These are phyloP conservation scores for Ceratocystiopsis brevicomis DNA, from an alignment of 2,329 filamentous ascomycete genomes.

Conservation along the genomic window DNA sequence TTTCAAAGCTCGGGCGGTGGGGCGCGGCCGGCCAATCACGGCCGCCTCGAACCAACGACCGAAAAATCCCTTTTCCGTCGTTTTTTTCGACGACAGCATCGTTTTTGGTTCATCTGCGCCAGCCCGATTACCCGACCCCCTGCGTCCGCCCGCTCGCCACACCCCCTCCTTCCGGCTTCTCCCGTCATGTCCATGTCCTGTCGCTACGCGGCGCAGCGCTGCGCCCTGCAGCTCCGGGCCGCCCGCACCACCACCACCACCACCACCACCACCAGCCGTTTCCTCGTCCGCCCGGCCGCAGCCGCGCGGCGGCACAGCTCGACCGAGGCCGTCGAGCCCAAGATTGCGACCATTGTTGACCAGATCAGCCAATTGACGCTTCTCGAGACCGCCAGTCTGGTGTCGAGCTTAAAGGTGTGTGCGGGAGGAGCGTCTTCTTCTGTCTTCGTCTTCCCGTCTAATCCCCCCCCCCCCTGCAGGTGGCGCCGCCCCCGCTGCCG, in stretches of 20 bases:
- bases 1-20: background rate
- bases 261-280: too few species aligned
- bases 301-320: conserved; percentile 68
- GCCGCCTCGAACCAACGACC: background rate
- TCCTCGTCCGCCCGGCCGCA: conserved; percentile 23
- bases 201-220: conserved; percentile 45
- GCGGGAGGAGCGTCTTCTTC: too few species aligned
- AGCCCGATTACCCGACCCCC: background rate
- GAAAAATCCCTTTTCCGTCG: conserved; percentile 3
- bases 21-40: background rate
- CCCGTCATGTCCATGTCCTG: conserved; percentile 41
- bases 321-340: conserved; percentile 66
- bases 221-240: conserved; percentile 41
- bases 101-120: background rate
- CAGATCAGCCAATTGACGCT: conserved; percentile 97
- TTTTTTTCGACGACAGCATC: conserved; percentile 1
- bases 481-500: conserved; percentile 42
- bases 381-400: conserved; percentile 90
- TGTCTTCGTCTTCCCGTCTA: conserved; percentile 25
- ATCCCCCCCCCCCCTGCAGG: conserved; percentile 51
- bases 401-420: conserved; percentile 78
- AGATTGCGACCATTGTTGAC: conserved; percentile 88
- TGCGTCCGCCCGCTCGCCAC: background rate
- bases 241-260: conserved; percentile 17
- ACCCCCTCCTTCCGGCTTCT: background rate